Evolutionary conservation across 192 early-diverging fungal genomes (phyloP).

Genomic region (Umbelopsis isabellina): DNA sequence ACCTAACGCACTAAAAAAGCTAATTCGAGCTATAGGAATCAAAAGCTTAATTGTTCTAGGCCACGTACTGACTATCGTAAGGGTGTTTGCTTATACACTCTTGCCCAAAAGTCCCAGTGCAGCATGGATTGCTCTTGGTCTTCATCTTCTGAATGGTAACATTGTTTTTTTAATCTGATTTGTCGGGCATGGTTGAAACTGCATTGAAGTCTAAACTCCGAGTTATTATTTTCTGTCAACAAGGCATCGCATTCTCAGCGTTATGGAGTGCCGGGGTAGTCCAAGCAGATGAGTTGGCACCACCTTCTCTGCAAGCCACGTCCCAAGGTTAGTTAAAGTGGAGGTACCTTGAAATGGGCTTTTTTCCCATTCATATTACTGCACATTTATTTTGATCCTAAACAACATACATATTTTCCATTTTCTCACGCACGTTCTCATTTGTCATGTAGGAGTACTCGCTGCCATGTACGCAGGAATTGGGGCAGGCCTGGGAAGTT

Average conservation of each 20-base stretch:
- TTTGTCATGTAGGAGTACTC: conserved; percentile 27
- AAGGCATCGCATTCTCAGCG: conserved; percentile 47
- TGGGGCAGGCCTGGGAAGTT: conserved; percentile 45
- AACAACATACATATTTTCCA: too few relatives aligned
- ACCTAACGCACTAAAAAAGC: conserved; percentile 25
- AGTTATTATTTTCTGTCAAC: conserved; percentile 21
- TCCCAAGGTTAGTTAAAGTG: conserved; percentile 41
- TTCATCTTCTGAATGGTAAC: conserved; percentile 46
- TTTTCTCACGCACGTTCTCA: too few relatives aligned
- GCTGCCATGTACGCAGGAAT: conserved; percentile 46
- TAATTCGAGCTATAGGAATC: conserved; percentile 49
- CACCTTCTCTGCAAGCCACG: conserved; percentile 44
- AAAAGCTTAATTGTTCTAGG: conserved; percentile 44
- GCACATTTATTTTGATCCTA: too few relatives aligned
- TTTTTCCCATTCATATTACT: too few relatives aligned
- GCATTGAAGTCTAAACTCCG: neutral
- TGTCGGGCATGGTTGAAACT: neutral
- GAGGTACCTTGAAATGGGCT: neutral
- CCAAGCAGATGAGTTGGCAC: conserved; percentile 47
- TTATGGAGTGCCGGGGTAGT: conserved; percentile 50
- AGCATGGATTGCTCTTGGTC: conserved; percentile 40
- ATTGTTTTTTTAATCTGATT: neutral
- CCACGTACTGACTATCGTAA: conserved; percentile 49
- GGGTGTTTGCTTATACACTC: conserved; percentile 44
- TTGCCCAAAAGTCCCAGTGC: conserved; percentile 35